Evolutionary conservation across 805 yeast species (phyloP).

Genomic region (Myxozyma monticola): DNA sequence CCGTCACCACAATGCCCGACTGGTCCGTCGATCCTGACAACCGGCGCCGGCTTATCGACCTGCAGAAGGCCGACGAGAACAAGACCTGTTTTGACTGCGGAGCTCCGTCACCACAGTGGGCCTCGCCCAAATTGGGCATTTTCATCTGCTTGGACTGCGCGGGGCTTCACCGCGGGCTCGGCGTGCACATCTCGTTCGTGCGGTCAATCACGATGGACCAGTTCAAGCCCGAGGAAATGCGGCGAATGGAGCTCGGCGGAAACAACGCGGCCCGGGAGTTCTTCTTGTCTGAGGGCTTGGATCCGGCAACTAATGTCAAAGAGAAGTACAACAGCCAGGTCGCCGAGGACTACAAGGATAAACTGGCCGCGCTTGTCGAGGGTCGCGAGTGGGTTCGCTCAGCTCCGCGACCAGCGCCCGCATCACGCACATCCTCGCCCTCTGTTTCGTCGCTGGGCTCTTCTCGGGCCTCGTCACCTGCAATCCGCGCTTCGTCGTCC

Average conservation of each 20-base stretch:
- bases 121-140: slow-evolving; percentile 96
- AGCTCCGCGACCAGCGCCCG: slow-evolving; percentile 16
- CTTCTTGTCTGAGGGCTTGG: slow-evolving; percentile 71
- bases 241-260: slow-evolving; percentile 90
- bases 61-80: slow-evolving; percentile 81
- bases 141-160: slow-evolving; percentile 98
- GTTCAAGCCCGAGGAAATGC: slow-evolving; percentile 88
- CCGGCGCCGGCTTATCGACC: slow-evolving; percentile 59
- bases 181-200: slow-evolving; percentile 95
- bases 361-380: slow-evolving; percentile 62
- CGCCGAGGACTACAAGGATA: slow-evolving; percentile 91
- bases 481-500: slow-evolving; percentile 31
- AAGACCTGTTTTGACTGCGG: slow-evolving; percentile 90
- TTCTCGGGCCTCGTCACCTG: slow-evolving; percentile 28
- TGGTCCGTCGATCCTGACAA: slow-evolving; percentile 95
- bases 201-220: slow-evolving; percentile 98
- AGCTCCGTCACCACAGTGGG: slow-evolving; percentile 99
- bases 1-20: slow-evolving; percentile 41
- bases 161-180: slow-evolving; percentile 87
- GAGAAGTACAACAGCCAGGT: slow-evolving; percentile 82
- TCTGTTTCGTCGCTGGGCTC: slow-evolving; percentile 14
- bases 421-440: slow-evolving; percentile 24
- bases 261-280: slow-evolving; percentile 72
- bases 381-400: slow-evolving; percentile 57
- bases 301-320: slow-evolving; percentile 60